These are phyloP conservation scores for Citrus cavaleriei DNA, from an alignment of 345 rosid genomes.

Conservation along the genomic window DNA sequence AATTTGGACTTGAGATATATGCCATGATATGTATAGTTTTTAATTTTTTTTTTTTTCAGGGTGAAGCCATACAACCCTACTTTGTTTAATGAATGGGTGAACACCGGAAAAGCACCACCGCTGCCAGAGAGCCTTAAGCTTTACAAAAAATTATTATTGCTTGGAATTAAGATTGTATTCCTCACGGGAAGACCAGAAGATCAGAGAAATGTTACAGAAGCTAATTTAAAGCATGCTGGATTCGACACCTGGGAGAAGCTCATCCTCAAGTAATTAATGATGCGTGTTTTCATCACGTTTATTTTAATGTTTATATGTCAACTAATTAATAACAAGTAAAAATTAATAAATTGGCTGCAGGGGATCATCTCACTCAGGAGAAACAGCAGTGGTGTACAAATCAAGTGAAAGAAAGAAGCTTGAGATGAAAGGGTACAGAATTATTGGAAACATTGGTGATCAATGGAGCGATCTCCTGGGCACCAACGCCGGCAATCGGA, in stretches of 20 bases:
- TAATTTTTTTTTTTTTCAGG: background rate
- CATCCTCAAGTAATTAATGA: constrained; percentile 28
- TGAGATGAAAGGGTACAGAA: constrained; percentile 32
- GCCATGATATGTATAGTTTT: too few species aligned
- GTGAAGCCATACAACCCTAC: constrained; percentile 19
- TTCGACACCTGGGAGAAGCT: constrained; percentile 37
- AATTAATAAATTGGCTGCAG: constrained; percentile 12
- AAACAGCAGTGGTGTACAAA: constrained; percentile 30
- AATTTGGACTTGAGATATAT: background rate
- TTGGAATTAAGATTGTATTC: constrained; percentile 38
- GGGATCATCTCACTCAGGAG: constrained; percentile 17
- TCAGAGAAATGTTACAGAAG: constrained; percentile 14
- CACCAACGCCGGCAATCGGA: constrained; percentile 22
- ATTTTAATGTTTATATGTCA: too few species aligned
- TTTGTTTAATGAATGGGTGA: constrained; percentile 27
- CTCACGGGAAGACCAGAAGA: constrained; percentile 37
- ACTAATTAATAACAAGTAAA: too few species aligned
- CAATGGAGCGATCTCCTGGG: constrained; percentile 50
- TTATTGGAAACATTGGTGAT: constrained; percentile 45
- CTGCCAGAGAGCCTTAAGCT: constrained; percentile 34
- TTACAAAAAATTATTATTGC: constrained; percentile 21
- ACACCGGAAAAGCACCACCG: constrained; percentile 31
- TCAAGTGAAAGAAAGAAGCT: constrained; percentile 28
- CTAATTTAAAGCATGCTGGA: constrained; percentile 32
- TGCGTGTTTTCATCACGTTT: too few species aligned